Evolutionary conservation across 2,329 filamentous ascomycete genomes (phyloP).

Genomic region (Magnaporthiopsis rhizophila): DNA sequence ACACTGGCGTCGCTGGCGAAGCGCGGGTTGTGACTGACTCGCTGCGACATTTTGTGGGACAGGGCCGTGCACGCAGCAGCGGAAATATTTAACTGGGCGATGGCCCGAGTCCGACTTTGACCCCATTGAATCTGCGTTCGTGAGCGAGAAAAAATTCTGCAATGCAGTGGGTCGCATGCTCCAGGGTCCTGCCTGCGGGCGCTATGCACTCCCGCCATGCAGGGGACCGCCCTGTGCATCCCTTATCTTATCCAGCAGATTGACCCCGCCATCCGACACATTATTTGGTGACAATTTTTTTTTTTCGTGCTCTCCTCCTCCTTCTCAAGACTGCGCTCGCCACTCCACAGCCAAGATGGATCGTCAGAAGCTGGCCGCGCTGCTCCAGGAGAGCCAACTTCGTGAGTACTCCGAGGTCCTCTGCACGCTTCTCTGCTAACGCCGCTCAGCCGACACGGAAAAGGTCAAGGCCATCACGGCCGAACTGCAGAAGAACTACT

Average conservation of each 20-base stretch:
- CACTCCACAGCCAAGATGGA: conserved; percentile 46
- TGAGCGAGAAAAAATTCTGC: background rate
- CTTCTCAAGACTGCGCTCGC: background rate
- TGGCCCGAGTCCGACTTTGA: background rate
- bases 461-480: conserved; percentile 85
- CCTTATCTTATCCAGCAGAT: conserved; percentile 6
- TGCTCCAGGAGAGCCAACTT: conserved; percentile 80
- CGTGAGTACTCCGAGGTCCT: conserved; percentile 49
- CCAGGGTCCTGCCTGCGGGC: background rate
- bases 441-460: conserved; percentile 67
- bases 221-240: background rate
- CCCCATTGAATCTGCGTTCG: background rate
- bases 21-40: background rate
- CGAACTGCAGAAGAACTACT: conserved; percentile 88
- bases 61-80: background rate
- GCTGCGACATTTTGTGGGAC: background rate
- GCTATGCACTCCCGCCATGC: background rate
- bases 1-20: too few species aligned
- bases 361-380: conserved; percentile 73
- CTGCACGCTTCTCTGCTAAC: conserved; percentile 23
- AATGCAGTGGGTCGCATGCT: background rate
- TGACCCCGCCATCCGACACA: background rate
- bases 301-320: background rate
- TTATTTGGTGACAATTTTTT: background rate
- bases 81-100: background rate